Conservation (phyloP, 805 yeast species). For the Lipomyces japonicus region DNA sequence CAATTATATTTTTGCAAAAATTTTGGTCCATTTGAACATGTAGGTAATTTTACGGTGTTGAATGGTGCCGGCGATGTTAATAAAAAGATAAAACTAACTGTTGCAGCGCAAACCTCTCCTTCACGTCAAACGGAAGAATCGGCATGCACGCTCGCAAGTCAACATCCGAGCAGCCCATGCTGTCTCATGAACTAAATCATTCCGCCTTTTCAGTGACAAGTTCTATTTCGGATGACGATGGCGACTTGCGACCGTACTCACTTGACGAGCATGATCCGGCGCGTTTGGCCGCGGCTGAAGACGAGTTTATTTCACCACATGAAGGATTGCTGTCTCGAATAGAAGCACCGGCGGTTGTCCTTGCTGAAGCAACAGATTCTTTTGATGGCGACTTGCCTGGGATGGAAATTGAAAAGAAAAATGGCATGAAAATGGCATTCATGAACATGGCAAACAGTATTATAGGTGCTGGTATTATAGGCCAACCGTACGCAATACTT, state of each 20-base stretch:
- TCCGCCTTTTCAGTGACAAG: not conserved
- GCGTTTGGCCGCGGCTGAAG: not conserved
- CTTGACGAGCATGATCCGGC: slow-evolving; percentile 18
- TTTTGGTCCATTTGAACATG: no score
- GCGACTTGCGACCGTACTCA: not conserved
- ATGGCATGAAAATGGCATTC: slow-evolving; percentile 78
- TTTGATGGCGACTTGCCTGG: slow-evolving; percentile 20
- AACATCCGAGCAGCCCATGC: slow-evolving; percentile 3
- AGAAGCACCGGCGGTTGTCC: slow-evolving; percentile 23
- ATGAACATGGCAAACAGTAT: slow-evolving; percentile 97
- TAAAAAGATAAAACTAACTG: no score
- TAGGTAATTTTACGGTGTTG: no score
- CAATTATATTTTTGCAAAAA: no score
- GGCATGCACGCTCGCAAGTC: not conserved
- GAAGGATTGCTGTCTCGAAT: slow-evolving; percentile 19
- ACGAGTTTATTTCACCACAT: slow-evolving; percentile 5
- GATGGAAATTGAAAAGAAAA: slow-evolving; percentile 39
- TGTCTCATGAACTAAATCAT: not conserved
- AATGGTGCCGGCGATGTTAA: no score
- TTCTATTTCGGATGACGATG: slow-evolving; percentile 1
- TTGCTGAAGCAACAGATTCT: slow-evolving; percentile 11
- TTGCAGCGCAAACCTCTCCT: no score
- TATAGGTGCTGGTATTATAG: slow-evolving; percentile 92
- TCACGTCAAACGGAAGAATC: not conserved
- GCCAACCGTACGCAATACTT: slow-evolving; percentile 83